A percentile compares a stretch with the other conserved stretches of the same genome.
phyloP scores from a whole-genome alignment of 2,329 filamentous ascomycete genomes.

The Blastomyces gilchristii region DNA sequence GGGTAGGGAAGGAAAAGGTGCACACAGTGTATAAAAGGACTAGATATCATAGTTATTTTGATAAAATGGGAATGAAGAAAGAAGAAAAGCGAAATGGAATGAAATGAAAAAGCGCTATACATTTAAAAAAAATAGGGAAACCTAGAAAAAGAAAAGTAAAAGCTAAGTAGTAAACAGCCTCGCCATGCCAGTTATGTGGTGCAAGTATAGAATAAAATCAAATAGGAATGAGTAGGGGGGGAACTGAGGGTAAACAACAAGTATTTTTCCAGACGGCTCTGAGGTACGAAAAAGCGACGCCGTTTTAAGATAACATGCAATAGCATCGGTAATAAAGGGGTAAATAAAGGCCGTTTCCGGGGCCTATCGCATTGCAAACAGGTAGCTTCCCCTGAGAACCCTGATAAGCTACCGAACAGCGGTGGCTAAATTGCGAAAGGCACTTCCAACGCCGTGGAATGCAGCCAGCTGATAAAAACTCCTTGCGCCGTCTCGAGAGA shows the following conservation, averaged over 20 bases:
- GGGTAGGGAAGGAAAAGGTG: background rate
- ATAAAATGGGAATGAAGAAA: background rate
- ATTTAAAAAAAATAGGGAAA: background rate
- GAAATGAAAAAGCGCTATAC: background rate
- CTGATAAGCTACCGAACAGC: slow-evolving; percentile 12
- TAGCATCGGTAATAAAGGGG: background rate
- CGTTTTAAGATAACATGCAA: background rate
- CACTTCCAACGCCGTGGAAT: slow-evolving; percentile 3
- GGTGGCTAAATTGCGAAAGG: background rate
- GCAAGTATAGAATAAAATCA: background rate
- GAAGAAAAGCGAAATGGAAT: background rate
- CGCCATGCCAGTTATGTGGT: background rate
- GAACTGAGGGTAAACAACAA: background rate
- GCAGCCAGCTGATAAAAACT: background rate
- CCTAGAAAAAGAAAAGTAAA: background rate
- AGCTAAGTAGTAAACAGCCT: background rate
- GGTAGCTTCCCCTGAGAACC: slow-evolving; percentile 18
- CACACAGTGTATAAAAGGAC: background rate
- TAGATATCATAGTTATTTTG: background rate
- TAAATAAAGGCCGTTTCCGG: background rate
- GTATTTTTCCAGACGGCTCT: background rate
- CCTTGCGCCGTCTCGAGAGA: background rate
- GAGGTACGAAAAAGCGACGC: background rate
- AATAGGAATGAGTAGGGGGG: background rate
- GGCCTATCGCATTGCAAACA: background rate